Evolutionary conservation across 2,329 filamentous ascomycete genomes (phyloP).

Genomic region (Gyromitra esculenta): DNA sequence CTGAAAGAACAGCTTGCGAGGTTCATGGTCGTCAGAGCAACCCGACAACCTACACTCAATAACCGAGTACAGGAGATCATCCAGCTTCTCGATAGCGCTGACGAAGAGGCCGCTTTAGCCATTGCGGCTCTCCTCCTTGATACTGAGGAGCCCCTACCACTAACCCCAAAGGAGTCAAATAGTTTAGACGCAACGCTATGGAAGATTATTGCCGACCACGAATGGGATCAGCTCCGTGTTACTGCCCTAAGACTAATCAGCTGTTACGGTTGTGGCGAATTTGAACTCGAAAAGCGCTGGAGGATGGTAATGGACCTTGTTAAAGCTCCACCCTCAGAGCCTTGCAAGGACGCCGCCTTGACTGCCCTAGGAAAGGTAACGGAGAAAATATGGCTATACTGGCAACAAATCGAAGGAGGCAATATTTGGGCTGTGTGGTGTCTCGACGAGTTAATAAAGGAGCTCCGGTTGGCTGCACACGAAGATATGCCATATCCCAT

Average conservation of each 20-base stretch:
- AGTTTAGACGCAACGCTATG: slow-evolving; percentile 38
- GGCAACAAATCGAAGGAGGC: slow-evolving; percentile 4
- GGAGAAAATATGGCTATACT: slow-evolving; percentile 20
- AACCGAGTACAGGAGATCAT: slow-evolving; percentile 6
- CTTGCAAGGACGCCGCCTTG: slow-evolving; percentile 44
- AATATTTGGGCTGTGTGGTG: slow-evolving; percentile 35
- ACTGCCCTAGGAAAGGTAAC: slow-evolving; percentile 26
- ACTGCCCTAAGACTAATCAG: slow-evolving; percentile 37
- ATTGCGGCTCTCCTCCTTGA: slow-evolving; percentile 24
- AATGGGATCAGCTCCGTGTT: slow-evolving; percentile 49
- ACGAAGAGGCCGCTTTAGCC: slow-evolving; percentile 46
- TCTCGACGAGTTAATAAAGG: slow-evolving; percentile 14
- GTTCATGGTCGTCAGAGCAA: slow-evolving; percentile 27
- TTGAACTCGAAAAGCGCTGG: slow-evolving; percentile 30
- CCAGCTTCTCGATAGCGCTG: slow-evolving; percentile 11
- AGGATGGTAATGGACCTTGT: slow-evolving; percentile 12
- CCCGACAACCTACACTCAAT: slow-evolving; percentile 7
- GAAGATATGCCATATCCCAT: slow-evolving; percentile 70
- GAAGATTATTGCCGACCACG: slow-evolving; percentile 35
- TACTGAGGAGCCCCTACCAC: not conserved
- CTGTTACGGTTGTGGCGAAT: slow-evolving; percentile 12
- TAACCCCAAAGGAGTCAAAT: slow-evolving; percentile 11
- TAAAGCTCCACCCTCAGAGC: slow-evolving; percentile 26
- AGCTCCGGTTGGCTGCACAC: slow-evolving; percentile 36
- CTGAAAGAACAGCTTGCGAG: slow-evolving; percentile 44